A percentile compares a stretch with the other conserved stretches of the same genome.
Evolutionary conservation across 2,329 filamentous ascomycete species (phyloP).

Genomic region (Trichophyton simii): DNA sequence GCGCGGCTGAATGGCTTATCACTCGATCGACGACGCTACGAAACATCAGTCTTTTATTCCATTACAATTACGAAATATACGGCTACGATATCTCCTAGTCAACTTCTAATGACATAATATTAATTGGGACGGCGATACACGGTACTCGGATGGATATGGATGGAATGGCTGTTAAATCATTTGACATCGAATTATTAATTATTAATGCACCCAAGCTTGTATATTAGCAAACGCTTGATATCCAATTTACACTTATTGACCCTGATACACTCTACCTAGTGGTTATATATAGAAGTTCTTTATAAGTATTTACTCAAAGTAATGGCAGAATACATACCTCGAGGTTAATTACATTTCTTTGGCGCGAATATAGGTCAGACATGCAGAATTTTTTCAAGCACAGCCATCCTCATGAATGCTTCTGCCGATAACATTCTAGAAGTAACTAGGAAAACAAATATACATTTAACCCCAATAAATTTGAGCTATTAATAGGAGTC

Average conservation of each 20-base stretch:
- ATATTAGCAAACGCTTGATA: not conserved
- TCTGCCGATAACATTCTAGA: no score
- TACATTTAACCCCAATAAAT: not conserved
- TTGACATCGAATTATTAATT: not conserved
- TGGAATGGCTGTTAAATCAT: not conserved
- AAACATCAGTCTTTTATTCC: not conserved
- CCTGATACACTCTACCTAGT: no score
- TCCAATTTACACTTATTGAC: not conserved
- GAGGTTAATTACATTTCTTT: no score
- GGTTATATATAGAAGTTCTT: no score
- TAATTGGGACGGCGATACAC: not conserved
- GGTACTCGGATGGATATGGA: not conserved
- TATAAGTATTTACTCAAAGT: no score
- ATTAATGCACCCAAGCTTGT: not conserved
- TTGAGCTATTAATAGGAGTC: not conserved
- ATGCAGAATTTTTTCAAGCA: no score
- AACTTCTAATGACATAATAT: not conserved
- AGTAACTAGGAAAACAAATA: no score
- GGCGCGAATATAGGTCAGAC: no score
- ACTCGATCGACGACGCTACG: not conserved
- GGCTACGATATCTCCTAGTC: not conserved
- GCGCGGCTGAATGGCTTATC: not conserved
- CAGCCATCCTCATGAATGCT: no score
- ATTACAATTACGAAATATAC: not conserved
- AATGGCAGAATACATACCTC: no score